Conservation (phyloP, 1,139 yeast genomes). For the Blastobotrys indianensis region DNA sequence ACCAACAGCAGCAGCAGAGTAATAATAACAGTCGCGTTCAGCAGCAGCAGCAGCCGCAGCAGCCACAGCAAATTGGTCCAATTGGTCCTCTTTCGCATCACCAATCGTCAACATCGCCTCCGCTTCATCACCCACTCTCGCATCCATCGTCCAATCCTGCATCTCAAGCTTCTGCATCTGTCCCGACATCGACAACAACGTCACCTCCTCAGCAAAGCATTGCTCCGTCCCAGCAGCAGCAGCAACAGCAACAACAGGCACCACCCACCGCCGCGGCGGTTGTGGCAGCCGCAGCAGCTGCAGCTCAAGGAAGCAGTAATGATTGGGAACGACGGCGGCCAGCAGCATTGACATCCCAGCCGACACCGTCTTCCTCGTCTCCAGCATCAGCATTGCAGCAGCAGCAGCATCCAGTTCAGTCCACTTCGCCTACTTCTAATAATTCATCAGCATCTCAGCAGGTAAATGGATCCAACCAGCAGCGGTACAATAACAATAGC, state of each 20-base stretch:
- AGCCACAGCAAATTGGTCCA: slow-evolving; percentile 1
- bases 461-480: too few species aligned
- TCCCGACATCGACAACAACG: too few species aligned
- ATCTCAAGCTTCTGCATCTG: too few species aligned
- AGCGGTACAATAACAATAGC: too few species aligned
- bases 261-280: slow-evolving; percentile 2
- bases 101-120: background rate
- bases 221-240: background rate
- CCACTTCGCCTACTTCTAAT: too few species aligned
- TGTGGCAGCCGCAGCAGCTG: slow-evolving; percentile 11
- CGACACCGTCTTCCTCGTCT: slow-evolving; percentile 7
- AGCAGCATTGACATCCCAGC: too few species aligned
- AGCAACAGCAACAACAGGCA: slow-evolving; percentile 8
- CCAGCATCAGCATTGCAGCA: slow-evolving; percentile 2
- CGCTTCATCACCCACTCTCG: too few species aligned
- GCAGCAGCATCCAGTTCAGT: background rate
- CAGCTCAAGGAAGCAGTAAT: background rate
- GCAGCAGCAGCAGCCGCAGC: background rate
- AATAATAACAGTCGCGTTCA: slow-evolving; percentile 2
- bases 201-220: too few species aligned
- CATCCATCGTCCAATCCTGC: too few species aligned
- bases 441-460: too few species aligned
- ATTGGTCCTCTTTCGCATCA: slow-evolving; percentile 3
- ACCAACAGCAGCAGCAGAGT: background rate
- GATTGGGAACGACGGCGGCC: too few species aligned